These are phyloP conservation scores for Chiua sp. DNA, from an alignment of 1,284 basidiomycete genomes.

Conservation along the genomic window DNA sequence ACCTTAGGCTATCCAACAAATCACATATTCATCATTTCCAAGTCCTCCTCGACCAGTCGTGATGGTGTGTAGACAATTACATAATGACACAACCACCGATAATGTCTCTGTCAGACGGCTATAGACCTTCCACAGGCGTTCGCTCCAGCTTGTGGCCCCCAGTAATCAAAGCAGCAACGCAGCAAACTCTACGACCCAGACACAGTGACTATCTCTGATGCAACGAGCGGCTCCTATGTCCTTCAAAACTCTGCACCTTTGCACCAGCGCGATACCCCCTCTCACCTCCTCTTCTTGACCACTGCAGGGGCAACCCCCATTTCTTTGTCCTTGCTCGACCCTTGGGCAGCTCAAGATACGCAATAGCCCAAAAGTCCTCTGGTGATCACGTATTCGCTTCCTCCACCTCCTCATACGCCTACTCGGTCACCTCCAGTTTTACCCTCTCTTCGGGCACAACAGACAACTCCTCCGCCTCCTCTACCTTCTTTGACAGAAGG, in stretches of 20 bases:
- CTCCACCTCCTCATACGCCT: slow-evolving; percentile 77
- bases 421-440: slow-evolving; percentile 71
- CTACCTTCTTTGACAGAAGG: slow-evolving; percentile 63
- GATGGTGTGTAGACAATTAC: too few species aligned
- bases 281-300: slow-evolving; percentile 76
- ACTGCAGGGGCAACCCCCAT: slow-evolving; percentile 82
- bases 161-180: slow-evolving; percentile 41
- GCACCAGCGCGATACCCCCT: slow-evolving; percentile 41
- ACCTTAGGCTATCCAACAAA: too few species aligned
- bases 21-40: too few species aligned
- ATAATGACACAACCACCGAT: too few species aligned
- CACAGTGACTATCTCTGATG: slow-evolving; percentile 64
- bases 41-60: too few species aligned
- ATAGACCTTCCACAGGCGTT: slow-evolving; percentile 48
- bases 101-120: too few species aligned
- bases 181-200: slow-evolving; percentile 76
- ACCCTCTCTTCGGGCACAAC: slow-evolving; percentile 78
- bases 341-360: slow-evolving; percentile 41
- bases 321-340: slow-evolving; percentile 71
- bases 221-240: slow-evolving; percentile 55
- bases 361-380: slow-evolving; percentile 62
- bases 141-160: slow-evolving; percentile 44
- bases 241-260: slow-evolving; percentile 42
- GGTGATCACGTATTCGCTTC: slow-evolving; percentile 77
- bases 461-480: slow-evolving; percentile 72